A percentile compares a stretch with the other conserved stretches of the same genome.
phyloP scores from a whole-genome alignment of 768 basidiomycete species.

The Rhizopogon sp. region DNA sequence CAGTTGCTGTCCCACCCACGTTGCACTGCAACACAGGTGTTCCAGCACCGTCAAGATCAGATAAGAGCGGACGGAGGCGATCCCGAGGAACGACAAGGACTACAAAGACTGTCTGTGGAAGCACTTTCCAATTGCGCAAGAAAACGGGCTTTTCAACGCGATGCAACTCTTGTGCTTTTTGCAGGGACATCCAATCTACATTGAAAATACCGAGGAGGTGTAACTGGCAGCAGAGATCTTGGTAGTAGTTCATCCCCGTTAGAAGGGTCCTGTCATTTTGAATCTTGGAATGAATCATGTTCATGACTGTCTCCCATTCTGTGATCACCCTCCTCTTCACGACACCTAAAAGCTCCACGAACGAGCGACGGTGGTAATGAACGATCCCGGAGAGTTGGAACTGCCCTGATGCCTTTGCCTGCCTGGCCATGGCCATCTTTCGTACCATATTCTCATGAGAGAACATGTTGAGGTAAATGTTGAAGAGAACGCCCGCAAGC shows the following conservation, averaged over 20 bases:
- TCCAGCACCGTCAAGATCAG: constrained; percentile 14
- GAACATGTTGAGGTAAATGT: constrained; percentile 26
- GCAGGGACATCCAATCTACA: constrained; percentile 14
- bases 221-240: constrained; percentile 43
- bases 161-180: constrained; percentile 9
- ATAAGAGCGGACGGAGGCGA: constrained; percentile 17
- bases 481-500: constrained; percentile 19
- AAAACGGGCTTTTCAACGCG: constrained; percentile 4
- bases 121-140: constrained; percentile 25
- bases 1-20: constrained; percentile 4
- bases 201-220: constrained; percentile 36
- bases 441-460: constrained; percentile 19
- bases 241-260: constrained; percentile 29
- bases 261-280: constrained; percentile 10
- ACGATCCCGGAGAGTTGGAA: constrained; percentile 14
- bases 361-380: constrained; percentile 46
- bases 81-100: constrained; percentile 27
- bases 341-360: constrained; percentile 38
- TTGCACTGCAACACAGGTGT: constrained; percentile 19
- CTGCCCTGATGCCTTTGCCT: background rate
- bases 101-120: constrained; percentile 28
- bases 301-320: constrained; percentile 42
- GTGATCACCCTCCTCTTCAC: constrained; percentile 31
- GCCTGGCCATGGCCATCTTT: constrained; percentile 4
- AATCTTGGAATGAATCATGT: constrained; percentile 18